phyloP scores from a whole-genome alignment of 2,329 filamentous ascomycete species.

The Colletotrichum lindemuthianum region DNA sequence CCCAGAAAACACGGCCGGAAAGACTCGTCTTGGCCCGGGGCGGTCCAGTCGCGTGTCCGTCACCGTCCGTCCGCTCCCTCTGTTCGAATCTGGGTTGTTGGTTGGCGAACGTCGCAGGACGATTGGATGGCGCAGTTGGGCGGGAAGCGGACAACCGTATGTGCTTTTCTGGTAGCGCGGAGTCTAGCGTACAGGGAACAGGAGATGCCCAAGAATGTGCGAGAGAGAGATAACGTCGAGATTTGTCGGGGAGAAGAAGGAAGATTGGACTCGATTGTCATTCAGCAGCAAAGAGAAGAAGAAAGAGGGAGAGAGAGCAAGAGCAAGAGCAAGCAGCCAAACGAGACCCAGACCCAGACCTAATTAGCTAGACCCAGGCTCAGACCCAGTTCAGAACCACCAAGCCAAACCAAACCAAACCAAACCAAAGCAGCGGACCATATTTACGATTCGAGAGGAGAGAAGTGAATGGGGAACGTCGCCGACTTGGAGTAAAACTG shows the following conservation, averaged over 20 bases:
- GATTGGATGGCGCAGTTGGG: not conserved
- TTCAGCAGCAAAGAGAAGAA: conserved; percentile 12
- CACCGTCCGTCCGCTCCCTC: not conserved
- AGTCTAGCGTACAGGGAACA: not conserved
- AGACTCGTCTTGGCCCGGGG: conserved; percentile 11
- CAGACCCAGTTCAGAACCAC: conserved; percentile 4
- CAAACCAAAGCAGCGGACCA: conserved; percentile 30
- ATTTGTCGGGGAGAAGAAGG: conserved; percentile 28
- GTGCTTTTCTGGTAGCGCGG: not conserved
- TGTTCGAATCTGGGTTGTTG: not conserved
- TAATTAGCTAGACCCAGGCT: conserved; percentile 1
- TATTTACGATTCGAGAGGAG: conserved; percentile 32
- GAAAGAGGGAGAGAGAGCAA: conserved; percentile 17
- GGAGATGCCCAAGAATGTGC: not conserved
- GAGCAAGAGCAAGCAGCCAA: too few species aligned
- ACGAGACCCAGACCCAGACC: too few species aligned
- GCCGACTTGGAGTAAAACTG: conserved; percentile 35
- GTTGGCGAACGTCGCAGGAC: not conserved
- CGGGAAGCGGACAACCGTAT: conserved; percentile 4
- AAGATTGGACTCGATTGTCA: conserved; percentile 15
- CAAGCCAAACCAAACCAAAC: conserved; percentile 3
- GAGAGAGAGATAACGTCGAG: conserved; percentile 23
- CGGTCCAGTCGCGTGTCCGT: conserved; percentile 20
- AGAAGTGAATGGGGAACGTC: conserved; percentile 26
- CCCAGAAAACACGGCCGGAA: conserved; percentile 9